Evolutionary conservation across 805 yeast species (phyloP), one percentile per base, ranked within the genome.

Genomic region (Teunomyces cretensis): DNA sequence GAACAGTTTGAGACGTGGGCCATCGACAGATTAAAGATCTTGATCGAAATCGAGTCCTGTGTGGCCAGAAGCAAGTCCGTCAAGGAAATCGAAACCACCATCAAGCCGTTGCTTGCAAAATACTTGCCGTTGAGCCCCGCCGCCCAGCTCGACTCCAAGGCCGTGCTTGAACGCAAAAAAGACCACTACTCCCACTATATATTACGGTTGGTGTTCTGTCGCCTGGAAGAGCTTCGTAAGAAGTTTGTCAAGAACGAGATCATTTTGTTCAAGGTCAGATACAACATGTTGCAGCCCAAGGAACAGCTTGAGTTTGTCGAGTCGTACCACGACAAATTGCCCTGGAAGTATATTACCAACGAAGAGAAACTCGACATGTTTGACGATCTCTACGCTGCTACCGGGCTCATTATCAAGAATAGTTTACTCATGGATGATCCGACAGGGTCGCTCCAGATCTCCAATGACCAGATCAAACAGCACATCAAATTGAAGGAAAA

Each of bases 1-100:
- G 97, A 91, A 51, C 88, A 94, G 57, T 94, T 94, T 65, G 99
- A 94, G 67, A 75, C 76, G 4, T 94, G 97, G 97, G 98, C 98
- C 4, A 84, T 94, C 44, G 98, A 92, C 58, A 71, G 99, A 48
- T 73, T 92, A 50, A 83, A 85, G 58, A 80, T 94, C 7, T 72
- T 94, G 47, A 78, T 90, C 44, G 96, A 89, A 60, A 84, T 94
- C 41, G 97, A 92, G 57, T 78, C 88, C 1, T 80, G 86, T 51
- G 57, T 76, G 35, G 80, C 84, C 17, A 75, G 95, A 54, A 82
- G 83, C 48, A 81, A 82, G 56, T 63, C 77, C 1, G 59, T 78
- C 39, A 79, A 78, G 52, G 97, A 90, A 46, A 79, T 81, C 30
- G 92, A 85, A 53, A 58, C 68, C 8, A 68, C 78, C 3, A 70